Evolutionary conservation across 768 basidiomycete species (phyloP).

Genomic region (Hortiboletus campestris): DNA sequence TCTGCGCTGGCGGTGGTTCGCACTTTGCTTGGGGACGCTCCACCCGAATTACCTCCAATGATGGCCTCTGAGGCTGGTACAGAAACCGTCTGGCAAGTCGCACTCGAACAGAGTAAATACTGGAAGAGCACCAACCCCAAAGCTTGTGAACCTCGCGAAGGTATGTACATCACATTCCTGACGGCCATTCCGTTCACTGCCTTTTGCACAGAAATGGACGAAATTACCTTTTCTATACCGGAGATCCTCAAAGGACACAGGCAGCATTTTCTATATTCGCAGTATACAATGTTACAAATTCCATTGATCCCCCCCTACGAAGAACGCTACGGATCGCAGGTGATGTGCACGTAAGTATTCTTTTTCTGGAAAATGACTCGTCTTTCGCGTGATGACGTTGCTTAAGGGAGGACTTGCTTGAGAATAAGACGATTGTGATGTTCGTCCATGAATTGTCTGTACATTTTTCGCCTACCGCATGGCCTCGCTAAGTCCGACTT

Average conservation of each 20-base stretch:
- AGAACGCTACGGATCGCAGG: constrained; percentile 72
- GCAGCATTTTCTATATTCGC: constrained; percentile 76
- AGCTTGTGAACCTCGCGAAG: constrained; percentile 77
- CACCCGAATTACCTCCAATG: constrained; percentile 70
- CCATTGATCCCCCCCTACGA: constrained; percentile 74
- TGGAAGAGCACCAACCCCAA: constrained; percentile 89
- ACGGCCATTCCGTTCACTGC: neutral
- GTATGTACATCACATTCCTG: constrained; percentile 37
- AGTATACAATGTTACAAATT: constrained; percentile 75
- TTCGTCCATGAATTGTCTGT: constrained; percentile 95
- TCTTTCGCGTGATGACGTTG: neutral
- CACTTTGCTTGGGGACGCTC: constrained; percentile 87
- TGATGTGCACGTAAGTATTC: constrained; percentile 82
- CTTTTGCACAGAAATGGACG: constrained; percentile 50
- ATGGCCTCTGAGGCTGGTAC: constrained; percentile 78
- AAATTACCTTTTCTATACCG: constrained; percentile 64
- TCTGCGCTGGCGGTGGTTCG: constrained; percentile 86
- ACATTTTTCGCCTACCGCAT: neutral
- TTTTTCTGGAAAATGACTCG: neutral
- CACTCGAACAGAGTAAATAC: constrained; percentile 81
- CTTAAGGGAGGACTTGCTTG: constrained; percentile 70
- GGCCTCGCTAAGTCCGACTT: neutral
- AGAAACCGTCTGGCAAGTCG: constrained; percentile 88
- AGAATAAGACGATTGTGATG: constrained; percentile 73
- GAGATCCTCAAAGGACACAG: constrained; percentile 90